Base-by-base conservation (phyloP, 768 basidiomycete genomes). In the Crassisporium funariophilum region DNA sequence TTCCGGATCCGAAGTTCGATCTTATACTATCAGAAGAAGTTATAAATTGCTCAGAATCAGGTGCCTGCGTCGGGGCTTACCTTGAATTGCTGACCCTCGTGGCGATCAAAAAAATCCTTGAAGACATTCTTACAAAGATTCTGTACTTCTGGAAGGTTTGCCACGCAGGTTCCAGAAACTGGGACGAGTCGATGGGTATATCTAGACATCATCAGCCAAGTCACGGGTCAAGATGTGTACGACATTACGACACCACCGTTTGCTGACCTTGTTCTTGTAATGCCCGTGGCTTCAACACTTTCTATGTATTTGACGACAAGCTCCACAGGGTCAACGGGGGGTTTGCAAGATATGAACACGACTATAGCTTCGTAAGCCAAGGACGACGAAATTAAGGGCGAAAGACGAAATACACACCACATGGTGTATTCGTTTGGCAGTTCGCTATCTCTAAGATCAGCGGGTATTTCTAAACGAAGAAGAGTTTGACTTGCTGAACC, bases 391-490 rank as follows among this genome's bases (percentile, higher is more conserved):
- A 36, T 34, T 22, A 39, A 39, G 44, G 31, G 43, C 0, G 22
- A 31, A 42, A 10, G 36, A 39, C 17, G 41, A 39, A 23, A 34
- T 19, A 52, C 76, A 27, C 62, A 91, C 90, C 82, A 46, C 90
- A 93, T 34, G 82, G 78, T 0, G 89, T 91, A 58, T 88, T 84
- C 3, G 88, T 91, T 57, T 82, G 81, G 52, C 85, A 89, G 58
- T 83, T 92, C 4, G 68, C 90, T 93, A 50, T 10, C 35, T 21
- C 35, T 34, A 12, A 35, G 24, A 40, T 46, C 36, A 35, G 35
- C 39, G 38, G 37, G 24, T 40, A 22, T 19, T 13, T 15, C 15
- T 6, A 15, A 37, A 2, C 27, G 33, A 35, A n/a, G 13, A 21
- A 21, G 31, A 39, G 48, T 11, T 34, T 16, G 31, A 38, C 47